A percentile compares a stretch with the other conserved stretches of the same genome.
Conservation (phyloP, 208 protist genomes). For the Polymyxa betae region DNA sequence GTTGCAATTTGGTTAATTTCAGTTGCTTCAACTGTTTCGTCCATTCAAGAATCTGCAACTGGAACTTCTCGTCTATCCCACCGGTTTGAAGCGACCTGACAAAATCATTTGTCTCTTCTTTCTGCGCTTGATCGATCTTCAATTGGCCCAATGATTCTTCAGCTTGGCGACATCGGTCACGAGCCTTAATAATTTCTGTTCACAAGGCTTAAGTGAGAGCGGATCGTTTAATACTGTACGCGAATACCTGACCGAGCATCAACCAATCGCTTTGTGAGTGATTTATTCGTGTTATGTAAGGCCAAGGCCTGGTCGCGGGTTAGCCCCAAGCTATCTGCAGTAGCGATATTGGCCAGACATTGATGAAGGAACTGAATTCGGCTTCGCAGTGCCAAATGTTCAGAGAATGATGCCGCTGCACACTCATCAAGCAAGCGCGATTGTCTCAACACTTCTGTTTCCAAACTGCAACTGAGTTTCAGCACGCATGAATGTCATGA, state of each 20-base stretch:
- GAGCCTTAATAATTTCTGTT: not conserved
- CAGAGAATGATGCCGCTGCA: not conserved
- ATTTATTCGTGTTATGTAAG: not conserved
- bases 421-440: not conserved
- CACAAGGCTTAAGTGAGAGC: not conserved
- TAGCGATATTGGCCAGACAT: not conserved
- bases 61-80: not conserved
- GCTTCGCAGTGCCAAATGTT: not conserved
- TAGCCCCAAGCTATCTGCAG: not conserved
- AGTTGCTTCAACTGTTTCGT: not conserved
- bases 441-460: conserved; percentile 10
- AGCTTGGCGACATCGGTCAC: not conserved
- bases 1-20: not conserved
- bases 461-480: not conserved
- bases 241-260: not conserved
- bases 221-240: too few species aligned
- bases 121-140: not conserved
- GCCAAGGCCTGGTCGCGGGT: not conserved
- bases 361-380: conserved; percentile 30
- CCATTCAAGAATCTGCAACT: conserved; percentile 33
- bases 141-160: not conserved
- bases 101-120: not conserved
- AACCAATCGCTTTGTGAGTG: not conserved
- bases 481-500: not conserved
- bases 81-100: not conserved